Percentiles rank a stretch among this genome's conserved stretches.
These are phyloP conservation scores for Eurotiales sp. DNA, from an alignment of 2,329 filamentous ascomycete genomes.

Conservation along the genomic window DNA sequence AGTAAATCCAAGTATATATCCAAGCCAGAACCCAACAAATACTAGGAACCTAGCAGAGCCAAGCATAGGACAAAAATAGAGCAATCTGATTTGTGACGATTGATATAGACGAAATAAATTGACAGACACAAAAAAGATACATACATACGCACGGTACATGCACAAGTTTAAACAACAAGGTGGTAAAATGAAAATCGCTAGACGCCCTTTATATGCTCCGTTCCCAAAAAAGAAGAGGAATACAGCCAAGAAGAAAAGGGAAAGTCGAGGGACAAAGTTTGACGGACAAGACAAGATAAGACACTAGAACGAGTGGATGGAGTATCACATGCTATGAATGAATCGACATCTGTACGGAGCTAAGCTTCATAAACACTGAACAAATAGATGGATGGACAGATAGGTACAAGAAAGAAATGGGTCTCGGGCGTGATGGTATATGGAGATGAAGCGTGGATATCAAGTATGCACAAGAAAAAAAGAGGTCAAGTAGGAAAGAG, in stretches of 20 bases:
- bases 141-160: too few relatives aligned
- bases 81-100: too few relatives aligned
- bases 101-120: too few relatives aligned
- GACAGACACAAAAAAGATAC: background rate
- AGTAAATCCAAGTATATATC: too few relatives aligned
- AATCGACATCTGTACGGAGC: background rate
- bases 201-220: conserved; percentile 12
- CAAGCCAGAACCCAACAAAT: too few relatives aligned
- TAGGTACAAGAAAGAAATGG: conserved; percentile 2
- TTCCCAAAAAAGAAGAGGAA: background rate
- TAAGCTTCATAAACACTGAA: background rate
- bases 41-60: too few relatives aligned
- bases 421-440: background rate
- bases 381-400: too few relatives aligned
- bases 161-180: background rate
- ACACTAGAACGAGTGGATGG: background rate
- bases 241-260: conserved; percentile 1
- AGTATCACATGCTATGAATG: background rate
- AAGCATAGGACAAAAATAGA: too few relatives aligned
- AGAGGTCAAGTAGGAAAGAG: too few relatives aligned
- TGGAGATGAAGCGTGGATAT: background rate
- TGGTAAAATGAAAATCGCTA: conserved; percentile 5
- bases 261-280: background rate
- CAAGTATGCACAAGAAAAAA: conserved; percentile 1
- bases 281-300: background rate